Conservation (phyloP, 176 grass and related monocot genomes). For the Phoenix roebelenii region DNA sequence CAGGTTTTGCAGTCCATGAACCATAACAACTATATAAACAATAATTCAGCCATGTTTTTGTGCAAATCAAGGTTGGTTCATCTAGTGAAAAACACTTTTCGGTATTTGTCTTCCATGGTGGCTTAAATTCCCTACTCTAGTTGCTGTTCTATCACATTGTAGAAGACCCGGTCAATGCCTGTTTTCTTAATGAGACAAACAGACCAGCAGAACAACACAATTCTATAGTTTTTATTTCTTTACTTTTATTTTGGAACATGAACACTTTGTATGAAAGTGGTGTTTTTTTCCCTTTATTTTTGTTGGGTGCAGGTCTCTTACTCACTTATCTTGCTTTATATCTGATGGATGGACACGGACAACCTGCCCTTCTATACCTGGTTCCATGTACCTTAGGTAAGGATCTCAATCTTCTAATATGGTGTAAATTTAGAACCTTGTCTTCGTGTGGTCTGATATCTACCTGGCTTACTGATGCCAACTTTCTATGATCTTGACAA, state of each 20-base stretch:
- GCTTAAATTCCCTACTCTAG: too few relatives aligned
- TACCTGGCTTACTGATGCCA: not conserved
- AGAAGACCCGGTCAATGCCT: too few relatives aligned
- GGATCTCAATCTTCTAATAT: not conserved
- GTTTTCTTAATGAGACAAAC: too few relatives aligned
- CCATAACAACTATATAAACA: too few relatives aligned
- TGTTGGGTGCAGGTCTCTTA: slow-evolving; percentile 50
- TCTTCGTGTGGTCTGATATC: not conserved
- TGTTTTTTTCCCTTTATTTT: not conserved
- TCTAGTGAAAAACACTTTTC: too few relatives aligned
- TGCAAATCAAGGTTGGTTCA: too few relatives aligned
- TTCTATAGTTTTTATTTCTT: not conserved
- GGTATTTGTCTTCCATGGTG: too few relatives aligned
- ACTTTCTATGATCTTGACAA: not conserved
- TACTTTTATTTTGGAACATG: not conserved
- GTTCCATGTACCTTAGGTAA: slow-evolving; percentile 92
- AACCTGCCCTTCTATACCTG: slow-evolving; percentile 79
- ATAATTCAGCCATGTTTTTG: too few relatives aligned
- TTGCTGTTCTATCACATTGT: too few relatives aligned
- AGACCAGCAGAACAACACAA: too few relatives aligned
- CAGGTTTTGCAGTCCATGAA: too few relatives aligned
- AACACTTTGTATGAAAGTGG: not conserved
- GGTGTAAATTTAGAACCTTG: too few relatives aligned
- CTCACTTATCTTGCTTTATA: slow-evolving; percentile 77
- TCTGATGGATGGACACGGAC: slow-evolving; percentile 86